Base-by-base conservation (phyloP, 345 rosid genomes). In the Eutrema japonicum region DNA sequence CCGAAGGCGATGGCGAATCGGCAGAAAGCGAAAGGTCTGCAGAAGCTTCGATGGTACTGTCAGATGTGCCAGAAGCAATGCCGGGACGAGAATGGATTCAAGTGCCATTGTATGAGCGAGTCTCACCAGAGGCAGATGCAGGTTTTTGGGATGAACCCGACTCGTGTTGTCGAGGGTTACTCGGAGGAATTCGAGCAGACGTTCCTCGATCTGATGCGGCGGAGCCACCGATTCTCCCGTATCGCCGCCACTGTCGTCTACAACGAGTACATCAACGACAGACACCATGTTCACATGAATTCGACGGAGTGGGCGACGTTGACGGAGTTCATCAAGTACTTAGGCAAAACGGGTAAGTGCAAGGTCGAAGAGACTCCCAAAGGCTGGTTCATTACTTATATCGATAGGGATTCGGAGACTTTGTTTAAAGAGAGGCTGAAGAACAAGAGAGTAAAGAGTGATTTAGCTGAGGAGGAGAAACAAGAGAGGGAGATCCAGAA, bases 21-120 rank as follows among this genome's bases (percentile, higher is more conserved):
- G 65, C 88, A 87, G 78, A 95, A 88, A 61, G 97, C 99, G 12
- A 95, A 92, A 79, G 99, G 97, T 11, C 91, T 92, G 8, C 99
- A 92, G 77, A 95, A 92, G 84, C 96, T 92, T 5, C 85, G 99
- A 48, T 95, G 99, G 99, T 95, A 95, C 42, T 95, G 96, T 61
- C 99, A 95, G 82, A 95, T 95, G 99, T 90, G 97, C 74, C 92
- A 92, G 83, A 95, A 95, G 78, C 97, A 92, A 63, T 95, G 99
- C 79, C 85, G 96, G 1, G 98, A 92, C 71, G 99, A 95, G 87
- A 95, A 92, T 66, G 98, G 99, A 2, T 95, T 95, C 90, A 92
- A 95, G 73, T 95, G 98, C 81, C 99, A 95, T 65, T 92, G 99
- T 70, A 90, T 95, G 96, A 88, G 92, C 83, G 99, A 95, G 76